Evolutionary conservation across 106 monocot genomes (phyloP).

Genomic region (Dioscorea alata): DNA sequence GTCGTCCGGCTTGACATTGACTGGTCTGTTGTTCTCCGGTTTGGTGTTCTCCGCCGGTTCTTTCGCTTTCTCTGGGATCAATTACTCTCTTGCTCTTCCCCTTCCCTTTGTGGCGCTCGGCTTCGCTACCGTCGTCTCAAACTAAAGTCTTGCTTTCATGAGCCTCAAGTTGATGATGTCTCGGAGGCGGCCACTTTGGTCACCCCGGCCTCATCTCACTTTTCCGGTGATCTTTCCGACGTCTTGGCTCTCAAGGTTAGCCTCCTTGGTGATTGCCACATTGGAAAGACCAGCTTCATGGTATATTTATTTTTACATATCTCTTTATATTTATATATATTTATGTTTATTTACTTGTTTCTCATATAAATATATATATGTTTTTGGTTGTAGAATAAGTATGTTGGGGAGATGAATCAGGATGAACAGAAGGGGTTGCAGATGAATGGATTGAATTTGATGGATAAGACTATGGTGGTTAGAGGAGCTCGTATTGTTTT

Average conservation of each 20-base stretch:
- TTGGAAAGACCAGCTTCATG: constrained; percentile 93
- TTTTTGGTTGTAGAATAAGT: constrained; percentile 42
- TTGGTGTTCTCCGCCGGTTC: constrained; percentile 29
- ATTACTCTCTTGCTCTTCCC: constrained; percentile 29
- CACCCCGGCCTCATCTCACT: neutral
- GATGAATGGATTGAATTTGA: constrained; percentile 63
- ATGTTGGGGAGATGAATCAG: constrained; percentile 36
- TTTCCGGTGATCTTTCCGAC: constrained; percentile 25
- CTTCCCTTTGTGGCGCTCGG: neutral
- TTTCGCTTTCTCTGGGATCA: constrained; percentile 32
- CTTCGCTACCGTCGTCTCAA: constrained; percentile 15
- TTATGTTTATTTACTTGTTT: neutral
- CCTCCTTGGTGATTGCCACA: constrained; percentile 71
- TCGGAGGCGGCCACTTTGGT: neutral
- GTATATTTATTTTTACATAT: constrained; percentile 22
- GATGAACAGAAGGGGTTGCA: constrained; percentile 60
- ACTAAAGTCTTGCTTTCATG: neutral
- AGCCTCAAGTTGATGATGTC: neutral
- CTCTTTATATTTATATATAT: neutral
- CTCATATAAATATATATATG: neutral
- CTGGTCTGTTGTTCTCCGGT: constrained; percentile 20
- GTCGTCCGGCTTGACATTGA: constrained; percentile 9
- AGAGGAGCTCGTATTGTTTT: constrained; percentile 56
- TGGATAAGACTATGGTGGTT: constrained; percentile 58
- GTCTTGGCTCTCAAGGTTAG: constrained; percentile 69